Base-by-base conservation (phyloP, 1,284 basidiomycete genomes). In the Amylostereum areolatum region DNA sequence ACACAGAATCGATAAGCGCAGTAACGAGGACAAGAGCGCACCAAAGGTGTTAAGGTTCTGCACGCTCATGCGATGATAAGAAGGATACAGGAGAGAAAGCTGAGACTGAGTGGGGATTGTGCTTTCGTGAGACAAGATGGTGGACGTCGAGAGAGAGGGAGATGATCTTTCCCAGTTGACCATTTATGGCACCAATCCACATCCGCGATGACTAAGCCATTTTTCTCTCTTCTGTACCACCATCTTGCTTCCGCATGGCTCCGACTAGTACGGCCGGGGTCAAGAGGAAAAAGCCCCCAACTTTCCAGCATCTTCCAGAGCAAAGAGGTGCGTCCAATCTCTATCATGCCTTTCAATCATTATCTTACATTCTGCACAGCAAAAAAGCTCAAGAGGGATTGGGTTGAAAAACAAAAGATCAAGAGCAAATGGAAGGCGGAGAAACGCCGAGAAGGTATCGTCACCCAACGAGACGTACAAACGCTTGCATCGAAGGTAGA, bases 1-100 rank as follows among this genome's bases (percentile, higher is more conserved):
- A 44, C 37, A 42, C 43, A 34, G 54, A 58, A 45, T 66, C 64
- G 64, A 68, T 66, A 68, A 50, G 47, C 43, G 41, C 46, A 44
- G 47, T 27, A 32, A 34, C 37, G 44, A 32, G 43, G 41, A 47
- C 28, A 31, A 43, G 34, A 27, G 68, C 81, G 53, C 52, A 89
- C 89, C 89, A 70, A 82, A 82, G 68, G 81, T 77, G 70, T 79
- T 83, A 66, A 92, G 80, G 69, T 92, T 92, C 84, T 90, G 85
- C 74, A 90, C 84, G 85, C 77, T 92, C 89, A 91, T 92, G 83
- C 85, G 85, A 90, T 73, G 78, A 64, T 57, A 60, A 59, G 59
- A 58, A 56, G 47, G 50, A 51, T 52, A 52, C 49, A 59, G 52
- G 46, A 53, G 55, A 51, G 60, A 62, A 61, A 66, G 60, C 63